Conservation (phyloP, 352 stramenopile genomes). For the Pythium grandisporangium region DNA sequence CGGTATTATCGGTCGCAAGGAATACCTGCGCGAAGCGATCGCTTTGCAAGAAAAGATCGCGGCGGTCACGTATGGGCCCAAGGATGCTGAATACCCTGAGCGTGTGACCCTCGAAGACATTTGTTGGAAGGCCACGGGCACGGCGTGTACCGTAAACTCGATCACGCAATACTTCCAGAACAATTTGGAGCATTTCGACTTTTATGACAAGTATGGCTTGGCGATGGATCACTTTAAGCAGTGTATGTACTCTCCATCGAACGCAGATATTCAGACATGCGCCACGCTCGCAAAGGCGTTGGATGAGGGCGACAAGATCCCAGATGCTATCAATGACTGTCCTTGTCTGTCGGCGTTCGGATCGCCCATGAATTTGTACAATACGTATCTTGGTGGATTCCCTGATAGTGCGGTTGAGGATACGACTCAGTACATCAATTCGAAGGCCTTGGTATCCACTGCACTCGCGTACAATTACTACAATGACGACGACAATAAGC, state of each 20-base stretch:
- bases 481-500: conserved; percentile 21
- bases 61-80: conserved; percentile 4
- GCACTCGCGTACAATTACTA: conserved; percentile 43
- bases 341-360: conserved; percentile 56
- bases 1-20: conserved; percentile 19
- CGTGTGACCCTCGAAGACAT: conserved; percentile 27
- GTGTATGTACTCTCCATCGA: conserved; percentile 31
- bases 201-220: conserved; percentile 36
- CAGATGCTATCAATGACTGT: conserved; percentile 48
- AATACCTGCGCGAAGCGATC: conserved; percentile 38
- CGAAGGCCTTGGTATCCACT: conserved; percentile 32
- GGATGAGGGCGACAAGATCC: conserved; percentile 19
- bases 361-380: conserved; percentile 39
- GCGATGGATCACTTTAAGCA: conserved; percentile 29
- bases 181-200: conserved; percentile 38
- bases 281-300: conserved; percentile 21
- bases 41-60: conserved; percentile 27
- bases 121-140: conserved; percentile 42
- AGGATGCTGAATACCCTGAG: conserved; percentile 8
- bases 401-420: conserved; percentile 12
- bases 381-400: conserved; percentile 44
- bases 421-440: conserved; percentile 26
- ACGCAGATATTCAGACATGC: conserved; percentile 35
- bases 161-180: conserved; percentile 72
- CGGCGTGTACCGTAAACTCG: conserved; percentile 35